Conservation (phyloP, 2,329 filamentous ascomycete species). For the Xylariaceae sp. region DNA sequence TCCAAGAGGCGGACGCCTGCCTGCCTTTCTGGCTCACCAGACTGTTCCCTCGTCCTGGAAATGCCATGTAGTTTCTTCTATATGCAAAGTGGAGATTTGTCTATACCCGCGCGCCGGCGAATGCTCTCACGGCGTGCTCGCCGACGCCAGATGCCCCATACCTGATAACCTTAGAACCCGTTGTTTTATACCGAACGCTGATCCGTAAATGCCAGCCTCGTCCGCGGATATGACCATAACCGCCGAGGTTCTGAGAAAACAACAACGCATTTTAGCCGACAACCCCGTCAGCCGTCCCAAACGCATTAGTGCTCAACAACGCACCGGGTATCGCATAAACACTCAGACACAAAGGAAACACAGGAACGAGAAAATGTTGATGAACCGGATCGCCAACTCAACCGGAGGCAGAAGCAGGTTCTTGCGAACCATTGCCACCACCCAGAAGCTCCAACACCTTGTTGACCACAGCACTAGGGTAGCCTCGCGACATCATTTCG, state of each 20-base stretch:
- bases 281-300: conserved; percentile 22
- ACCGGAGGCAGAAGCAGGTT: conserved; percentile 31
- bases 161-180: conserved; percentile 3
- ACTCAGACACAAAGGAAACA: conserved; percentile 30
- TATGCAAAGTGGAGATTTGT: conserved; percentile 50
- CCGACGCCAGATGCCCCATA: conserved; percentile 14
- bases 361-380: conserved; percentile 2
- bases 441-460: conserved; percentile 91
- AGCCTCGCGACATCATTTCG: conserved; percentile 88
- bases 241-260: conserved; percentile 2
- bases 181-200: conserved; percentile 17
- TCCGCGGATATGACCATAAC: conserved; percentile 4
- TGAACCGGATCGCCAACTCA: conserved; percentile 7
- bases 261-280: conserved; percentile 21
- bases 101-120: conserved; percentile 35
- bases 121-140: conserved; percentile 16
- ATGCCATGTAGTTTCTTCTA: conserved; percentile 20
- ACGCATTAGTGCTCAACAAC: conserved; percentile 21
- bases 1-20: neutral
- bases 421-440: conserved; percentile 35
- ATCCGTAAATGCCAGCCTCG: conserved; percentile 23
- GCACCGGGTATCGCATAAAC: conserved; percentile 32
- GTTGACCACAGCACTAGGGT: conserved; percentile 84
- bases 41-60: conserved; percentile 9
- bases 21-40: neutral